These are phyloP conservation scores for Begonia loranthoides DNA, from an alignment of 306 rosid genomes.

Conservation along the genomic window DNA sequence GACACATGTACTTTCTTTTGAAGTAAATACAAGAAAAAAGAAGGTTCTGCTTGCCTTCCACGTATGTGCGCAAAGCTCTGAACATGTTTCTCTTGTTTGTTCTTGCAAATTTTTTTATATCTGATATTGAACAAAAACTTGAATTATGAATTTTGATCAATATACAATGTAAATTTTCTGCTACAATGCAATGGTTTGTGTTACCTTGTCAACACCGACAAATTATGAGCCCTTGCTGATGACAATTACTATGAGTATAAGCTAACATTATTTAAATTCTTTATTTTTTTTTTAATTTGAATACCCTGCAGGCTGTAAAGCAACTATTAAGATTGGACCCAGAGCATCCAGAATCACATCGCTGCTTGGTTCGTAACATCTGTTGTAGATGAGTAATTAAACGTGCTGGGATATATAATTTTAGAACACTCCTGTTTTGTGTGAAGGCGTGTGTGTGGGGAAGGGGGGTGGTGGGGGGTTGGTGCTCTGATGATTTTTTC, in stretches of 20 bases:
- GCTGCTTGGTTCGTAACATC: slow-evolving; percentile 59
- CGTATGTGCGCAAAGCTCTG: slow-evolving; percentile 24
- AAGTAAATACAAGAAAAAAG: slow-evolving; percentile 66
- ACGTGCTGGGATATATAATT: not conserved
- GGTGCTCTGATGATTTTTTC: not conserved
- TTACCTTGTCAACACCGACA: too few species aligned
- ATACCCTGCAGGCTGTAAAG: slow-evolving; percentile 63
- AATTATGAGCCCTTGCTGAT: too few species aligned
- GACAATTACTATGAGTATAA: not conserved
- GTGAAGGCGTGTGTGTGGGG: slow-evolving; percentile 1
- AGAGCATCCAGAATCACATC: slow-evolving; percentile 88
- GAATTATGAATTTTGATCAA: too few species aligned
- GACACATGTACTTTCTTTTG: slow-evolving; percentile 89
- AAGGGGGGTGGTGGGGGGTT: not conserved
- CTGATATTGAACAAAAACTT: too few species aligned
- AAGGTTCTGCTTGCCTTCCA: slow-evolving; percentile 84
- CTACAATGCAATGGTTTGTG: too few species aligned
- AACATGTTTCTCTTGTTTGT: not conserved
- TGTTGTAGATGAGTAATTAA: not conserved
- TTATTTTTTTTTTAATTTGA: slow-evolving; percentile 4
- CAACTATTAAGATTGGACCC: slow-evolving; percentile 79
- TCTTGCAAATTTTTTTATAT: not conserved
- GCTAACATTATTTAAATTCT: not conserved
- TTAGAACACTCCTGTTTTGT: not conserved
- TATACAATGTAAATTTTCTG: too few species aligned